phyloP scores from a whole-genome alignment of 345 rosid genomes.

The Acer yangbiense region DNA sequence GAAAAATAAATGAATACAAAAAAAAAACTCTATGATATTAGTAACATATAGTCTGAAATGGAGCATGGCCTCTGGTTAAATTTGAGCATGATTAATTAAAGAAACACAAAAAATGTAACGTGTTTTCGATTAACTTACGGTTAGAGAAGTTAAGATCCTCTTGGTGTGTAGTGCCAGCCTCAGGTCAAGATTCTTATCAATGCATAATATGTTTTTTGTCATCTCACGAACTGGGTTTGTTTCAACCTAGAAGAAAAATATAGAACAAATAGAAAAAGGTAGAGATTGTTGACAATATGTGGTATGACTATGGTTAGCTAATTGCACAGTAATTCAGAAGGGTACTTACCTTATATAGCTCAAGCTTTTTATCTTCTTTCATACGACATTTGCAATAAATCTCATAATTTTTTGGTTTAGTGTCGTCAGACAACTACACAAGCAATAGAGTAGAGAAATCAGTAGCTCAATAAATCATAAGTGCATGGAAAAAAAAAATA shows the following conservation, averaged over 20 bases:
- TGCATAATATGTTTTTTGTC: conserved; percentile 36
- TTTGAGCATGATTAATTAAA: too few species aligned
- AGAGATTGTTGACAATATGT: too few species aligned
- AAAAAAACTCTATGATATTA: too few species aligned
- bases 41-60: conserved; percentile 18
- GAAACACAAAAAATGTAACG: too few species aligned
- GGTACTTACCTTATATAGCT: conserved; percentile 57
- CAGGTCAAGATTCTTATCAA: conserved; percentile 62
- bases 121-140: too few species aligned
- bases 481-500: background rate
- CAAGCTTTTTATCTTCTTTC: conserved; percentile 47
- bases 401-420: conserved; percentile 5
- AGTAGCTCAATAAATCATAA: background rate
- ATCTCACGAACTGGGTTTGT: conserved; percentile 35
- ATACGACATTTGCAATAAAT: conserved; percentile 58
- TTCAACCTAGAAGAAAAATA: conserved; percentile 42
- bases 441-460: conserved; percentile 1
- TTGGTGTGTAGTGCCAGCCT: conserved; percentile 33
- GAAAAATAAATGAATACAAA: background rate
- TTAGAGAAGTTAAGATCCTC: too few species aligned
- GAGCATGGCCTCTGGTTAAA: conserved; percentile 29
- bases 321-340: background rate
- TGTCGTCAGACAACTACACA: conserved; percentile 47
- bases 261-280: background rate
- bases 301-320: too few species aligned